A percentile compares a stretch with the other conserved stretches of the same genome.
Evolutionary conservation across 352 stramenopile genomes (phyloP).

Genomic region (Phytophthora litchii): DNA sequence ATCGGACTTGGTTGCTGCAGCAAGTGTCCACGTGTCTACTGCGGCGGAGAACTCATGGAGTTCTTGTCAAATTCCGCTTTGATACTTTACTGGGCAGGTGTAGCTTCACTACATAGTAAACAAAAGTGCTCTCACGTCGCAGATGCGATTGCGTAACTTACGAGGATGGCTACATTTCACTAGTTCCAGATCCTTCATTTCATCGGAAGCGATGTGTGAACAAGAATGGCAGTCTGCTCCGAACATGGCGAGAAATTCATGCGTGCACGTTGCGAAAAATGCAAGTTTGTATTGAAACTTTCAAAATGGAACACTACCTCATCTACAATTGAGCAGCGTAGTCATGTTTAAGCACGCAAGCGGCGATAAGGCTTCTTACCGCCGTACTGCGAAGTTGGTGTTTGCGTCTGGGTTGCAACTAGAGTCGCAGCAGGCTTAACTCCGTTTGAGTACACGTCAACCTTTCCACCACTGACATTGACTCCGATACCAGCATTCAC

Average conservation of each 20-base stretch:
- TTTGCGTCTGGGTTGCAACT: neutral
- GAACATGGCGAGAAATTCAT: neutral
- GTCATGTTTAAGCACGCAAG: neutral
- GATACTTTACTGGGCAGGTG: no score
- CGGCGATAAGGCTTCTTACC: neutral
- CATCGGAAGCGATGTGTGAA: no score
- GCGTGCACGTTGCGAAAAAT: no score
- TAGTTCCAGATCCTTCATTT: neutral
- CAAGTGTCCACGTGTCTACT: neutral
- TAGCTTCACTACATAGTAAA: neutral
- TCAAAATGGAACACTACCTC: no score
- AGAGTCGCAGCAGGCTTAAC: neutral
- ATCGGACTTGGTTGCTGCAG: constrained; percentile 1
- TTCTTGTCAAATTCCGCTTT: no score
- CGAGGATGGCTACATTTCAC: neutral
- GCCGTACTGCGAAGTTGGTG: neutral
- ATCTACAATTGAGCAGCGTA: no score
- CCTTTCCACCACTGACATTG: neutral
- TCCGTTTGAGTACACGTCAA: neutral
- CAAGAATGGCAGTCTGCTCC: neutral
- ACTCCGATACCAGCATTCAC: neutral
- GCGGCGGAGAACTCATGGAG: neutral
- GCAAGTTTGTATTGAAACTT: no score
- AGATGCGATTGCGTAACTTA: constrained; percentile 2
- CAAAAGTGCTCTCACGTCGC: constrained; percentile 2